Evolutionary conservation across 2,329 filamentous ascomycete species (phyloP).

Genomic region (Cladosporium phlei): DNA sequence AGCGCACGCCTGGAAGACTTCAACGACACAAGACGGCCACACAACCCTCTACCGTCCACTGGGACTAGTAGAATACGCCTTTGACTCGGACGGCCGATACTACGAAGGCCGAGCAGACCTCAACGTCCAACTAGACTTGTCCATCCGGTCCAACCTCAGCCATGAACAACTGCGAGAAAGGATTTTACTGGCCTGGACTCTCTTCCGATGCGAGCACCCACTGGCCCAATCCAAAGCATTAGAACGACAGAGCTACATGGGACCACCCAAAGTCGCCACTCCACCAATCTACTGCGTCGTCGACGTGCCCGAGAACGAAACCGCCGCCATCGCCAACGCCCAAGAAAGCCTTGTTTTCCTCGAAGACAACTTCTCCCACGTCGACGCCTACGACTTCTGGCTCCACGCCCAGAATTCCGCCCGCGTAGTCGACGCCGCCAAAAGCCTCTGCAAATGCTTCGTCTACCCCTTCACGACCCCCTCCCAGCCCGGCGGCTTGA

Average conservation of each 20-base stretch:
- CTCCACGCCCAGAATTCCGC: slow-evolving; percentile 39
- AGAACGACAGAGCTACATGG: slow-evolving; percentile 13
- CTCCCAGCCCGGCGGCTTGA: slow-evolving; percentile 25
- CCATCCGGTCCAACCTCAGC: slow-evolving; percentile 31
- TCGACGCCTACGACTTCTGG: slow-evolving; percentile 37
- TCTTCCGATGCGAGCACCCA: slow-evolving; percentile 36
- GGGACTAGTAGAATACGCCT: slow-evolving; percentile 42
- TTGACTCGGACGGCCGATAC: slow-evolving; percentile 42
- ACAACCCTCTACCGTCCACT: slow-evolving; percentile 34
- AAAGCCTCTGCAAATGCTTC: slow-evolving; percentile 37
- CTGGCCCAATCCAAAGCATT: slow-evolving; percentile 34
- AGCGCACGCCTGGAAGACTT: slow-evolving; percentile 36
- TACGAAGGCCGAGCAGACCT: slow-evolving; percentile 45
- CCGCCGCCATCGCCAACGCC: slow-evolving; percentile 31
- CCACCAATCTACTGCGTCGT: slow-evolving; percentile 33
- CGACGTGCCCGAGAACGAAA: slow-evolving; percentile 25
- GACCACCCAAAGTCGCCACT: slow-evolving; percentile 7
- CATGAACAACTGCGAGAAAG: slow-evolving; percentile 30
- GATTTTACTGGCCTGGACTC: slow-evolving; percentile 38
- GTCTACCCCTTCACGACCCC: slow-evolving; percentile 32
- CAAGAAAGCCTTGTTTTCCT: slow-evolving; percentile 34
- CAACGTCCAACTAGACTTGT: slow-evolving; percentile 35
- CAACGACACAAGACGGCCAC: slow-evolving; percentile 17
- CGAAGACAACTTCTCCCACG: slow-evolving; percentile 32
- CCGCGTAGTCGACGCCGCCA: slow-evolving; percentile 36